Percentiles rank a stretch among this genome's conserved stretches.
Evolutionary conservation across 371 early-diverging fungal genomes (phyloP).

Genomic region (Actinomortierella wolfii): DNA sequence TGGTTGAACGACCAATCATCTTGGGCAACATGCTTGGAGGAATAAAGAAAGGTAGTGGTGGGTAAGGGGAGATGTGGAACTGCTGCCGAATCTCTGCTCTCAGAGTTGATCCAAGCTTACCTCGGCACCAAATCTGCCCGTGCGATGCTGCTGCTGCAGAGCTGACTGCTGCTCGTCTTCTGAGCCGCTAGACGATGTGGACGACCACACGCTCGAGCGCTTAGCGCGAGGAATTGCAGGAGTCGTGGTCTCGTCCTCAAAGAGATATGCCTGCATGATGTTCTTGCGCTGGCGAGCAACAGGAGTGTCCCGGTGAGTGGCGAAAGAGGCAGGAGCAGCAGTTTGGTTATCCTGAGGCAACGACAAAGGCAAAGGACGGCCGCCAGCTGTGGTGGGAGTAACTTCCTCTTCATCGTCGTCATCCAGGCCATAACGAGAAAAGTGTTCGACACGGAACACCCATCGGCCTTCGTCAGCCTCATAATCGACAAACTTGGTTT

Average conservation of each 20-base stretch:
- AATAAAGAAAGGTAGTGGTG: too few relatives aligned
- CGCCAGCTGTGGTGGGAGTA: not conserved
- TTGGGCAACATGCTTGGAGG: too few relatives aligned
- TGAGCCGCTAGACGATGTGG: conserved; percentile 16
- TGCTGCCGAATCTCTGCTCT: not conserved
- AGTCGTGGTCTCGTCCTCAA: conserved; percentile 8
- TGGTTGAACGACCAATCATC: too few relatives aligned
- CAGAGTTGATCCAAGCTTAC: conserved; percentile 40
- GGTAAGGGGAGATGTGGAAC: too few relatives aligned
- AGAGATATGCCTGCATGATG: conserved; percentile 26
- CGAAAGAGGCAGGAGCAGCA: conserved; percentile 3
- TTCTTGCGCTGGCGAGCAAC: conserved; percentile 23
- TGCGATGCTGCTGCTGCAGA: conserved; percentile 8
- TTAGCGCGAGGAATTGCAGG: conserved; percentile 20
- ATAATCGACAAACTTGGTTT: conserved; percentile 82
- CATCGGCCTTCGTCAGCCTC: conserved; percentile 77
- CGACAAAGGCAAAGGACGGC: not conserved
- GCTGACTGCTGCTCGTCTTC: conserved; percentile 2
- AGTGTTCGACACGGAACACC: conserved; percentile 89
- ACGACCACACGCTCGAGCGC: conserved; percentile 36
- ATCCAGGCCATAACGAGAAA: conserved; percentile 77
- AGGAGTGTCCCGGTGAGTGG: conserved; percentile 18
- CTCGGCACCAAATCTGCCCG: conserved; percentile 39
- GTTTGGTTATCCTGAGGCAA: too few relatives aligned
- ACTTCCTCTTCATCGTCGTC: conserved; percentile 45